Evolutionary conservation across 208 protist species (phyloP), one percentile per base, ranked within the genome.

Genomic region (Acanthamoeba royreba): DNA sequence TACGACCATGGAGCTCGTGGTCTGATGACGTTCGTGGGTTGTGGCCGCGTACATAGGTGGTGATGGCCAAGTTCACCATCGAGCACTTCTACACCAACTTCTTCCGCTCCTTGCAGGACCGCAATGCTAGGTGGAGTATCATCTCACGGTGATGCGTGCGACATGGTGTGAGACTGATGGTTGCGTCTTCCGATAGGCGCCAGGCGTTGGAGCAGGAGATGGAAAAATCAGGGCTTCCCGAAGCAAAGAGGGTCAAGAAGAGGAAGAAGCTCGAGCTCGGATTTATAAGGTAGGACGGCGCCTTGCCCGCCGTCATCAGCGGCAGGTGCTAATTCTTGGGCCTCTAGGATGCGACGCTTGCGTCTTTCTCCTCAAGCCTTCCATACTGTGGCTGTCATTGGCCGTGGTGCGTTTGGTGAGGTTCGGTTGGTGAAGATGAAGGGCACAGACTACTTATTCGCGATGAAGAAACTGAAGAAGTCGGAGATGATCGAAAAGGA

Each of bases 401-500:
- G 98, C 8, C 77, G 97, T n/a, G 98, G 98, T 43, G 97, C 98
- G 25, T 99, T 99, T 96, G 98, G 98, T 19, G 98, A 99, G 88
- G 93, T 94, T 28, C 77, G 90, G 45, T 66, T 98, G 2, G 97
- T 97, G 9, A 95, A 95, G 74, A 96, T 97, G 88, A 97, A 97
- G 38, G 96, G 97, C 19, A 96, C 97, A 0, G 87, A 97, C 19
- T 63, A 98, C 49, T 40, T 99, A 1, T 98, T 98, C 87, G 98
- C 98, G 15, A 98, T 99, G 95, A 99, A 99, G 92, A 97, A 96
- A 86, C 91, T 99, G 13, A 94, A 95, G 2, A 99, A 99, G 85
- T 93, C 94, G 35, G 91, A 98, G 53, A 98, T 99, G 96, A 47
- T 99, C 43, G 94, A 98, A 47, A 95, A 97, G 40, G 94, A 98